Conservation (phyloP, 2,329 filamentous ascomycete species). For the Phyllosticta capitalensis region DNA sequence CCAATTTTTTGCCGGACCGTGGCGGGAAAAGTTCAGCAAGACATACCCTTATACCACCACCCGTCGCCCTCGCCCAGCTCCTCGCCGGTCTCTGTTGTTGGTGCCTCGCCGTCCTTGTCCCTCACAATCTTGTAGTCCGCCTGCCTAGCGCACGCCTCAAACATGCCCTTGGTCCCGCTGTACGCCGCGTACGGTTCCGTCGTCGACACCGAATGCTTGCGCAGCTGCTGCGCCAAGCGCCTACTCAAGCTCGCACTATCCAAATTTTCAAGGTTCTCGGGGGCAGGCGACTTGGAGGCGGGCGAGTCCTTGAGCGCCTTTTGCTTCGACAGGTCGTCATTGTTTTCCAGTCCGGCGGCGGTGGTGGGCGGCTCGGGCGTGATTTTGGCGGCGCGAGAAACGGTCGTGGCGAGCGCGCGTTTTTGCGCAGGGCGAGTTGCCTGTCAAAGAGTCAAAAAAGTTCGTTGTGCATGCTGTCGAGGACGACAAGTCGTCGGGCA, state of each 20-base stretch:
- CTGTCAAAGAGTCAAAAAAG: slow-evolving; percentile 1
- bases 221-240: slow-evolving; percentile 20
- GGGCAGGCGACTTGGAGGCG: slow-evolving; percentile 13
- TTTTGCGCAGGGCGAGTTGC: slow-evolving; percentile 14
- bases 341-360: slow-evolving; percentile 8
- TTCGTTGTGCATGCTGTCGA: background rate
- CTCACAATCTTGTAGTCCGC: slow-evolving; percentile 70
- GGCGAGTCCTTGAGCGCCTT: background rate
- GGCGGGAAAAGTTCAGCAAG: background rate
- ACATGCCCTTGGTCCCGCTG: slow-evolving; percentile 66
- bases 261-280: background rate
- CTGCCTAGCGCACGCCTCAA: slow-evolving; percentile 61
- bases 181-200: slow-evolving; percentile 68
- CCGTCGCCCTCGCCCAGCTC: slow-evolving; percentile 67
- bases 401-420: slow-evolving; percentile 1
- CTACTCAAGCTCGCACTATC: slow-evolving; percentile 1
- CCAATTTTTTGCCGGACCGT: background rate
- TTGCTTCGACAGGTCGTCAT: slow-evolving; percentile 12
- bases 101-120: slow-evolving; percentile 56
- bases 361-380: background rate
- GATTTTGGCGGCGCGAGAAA: background rate
- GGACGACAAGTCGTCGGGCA: slow-evolving; percentile 12
- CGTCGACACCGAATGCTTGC: slow-evolving; percentile 24
- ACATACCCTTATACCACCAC: slow-evolving; percentile 74
- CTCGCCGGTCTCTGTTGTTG: slow-evolving; percentile 66